Conservation (phyloP, 2,329 filamentous ascomycete genomes). For the Emydomyces testavorans region DNA sequence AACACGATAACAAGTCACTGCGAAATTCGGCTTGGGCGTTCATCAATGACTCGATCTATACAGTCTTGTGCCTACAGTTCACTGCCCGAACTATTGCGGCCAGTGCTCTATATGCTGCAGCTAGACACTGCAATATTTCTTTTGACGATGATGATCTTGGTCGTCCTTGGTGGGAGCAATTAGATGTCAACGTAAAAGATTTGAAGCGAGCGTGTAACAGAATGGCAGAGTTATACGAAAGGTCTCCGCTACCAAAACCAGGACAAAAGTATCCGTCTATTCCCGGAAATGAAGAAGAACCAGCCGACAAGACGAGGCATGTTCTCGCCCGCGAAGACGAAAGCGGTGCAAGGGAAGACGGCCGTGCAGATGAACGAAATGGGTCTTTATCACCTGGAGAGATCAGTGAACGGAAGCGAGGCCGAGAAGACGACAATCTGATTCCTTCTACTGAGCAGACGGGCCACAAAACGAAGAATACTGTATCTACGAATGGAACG, state of each 20-base stretch:
- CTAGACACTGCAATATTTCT: conserved; percentile 59
- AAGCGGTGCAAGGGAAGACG: conserved; percentile 3
- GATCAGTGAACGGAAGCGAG: conserved; percentile 16
- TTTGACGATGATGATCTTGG: conserved; percentile 63
- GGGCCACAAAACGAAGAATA: not conserved
- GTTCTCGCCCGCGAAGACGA: conserved; percentile 11
- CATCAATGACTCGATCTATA: conserved; percentile 79
- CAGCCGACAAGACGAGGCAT: conserved; percentile 29
- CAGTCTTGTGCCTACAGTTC: conserved; percentile 70
- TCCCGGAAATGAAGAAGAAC: conserved; percentile 25
- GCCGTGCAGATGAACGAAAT: not conserved
- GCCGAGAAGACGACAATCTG: conserved; percentile 13
- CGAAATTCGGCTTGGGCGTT: conserved; percentile 88
- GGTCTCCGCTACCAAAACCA: conserved; percentile 33
- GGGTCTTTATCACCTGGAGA: conserved; percentile 13
- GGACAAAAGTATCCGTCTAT: conserved; percentile 35
- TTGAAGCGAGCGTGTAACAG: conserved; percentile 63
- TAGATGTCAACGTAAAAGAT: conserved; percentile 59
- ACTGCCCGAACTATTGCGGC: conserved; percentile 71
- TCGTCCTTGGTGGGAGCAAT: conserved; percentile 73
- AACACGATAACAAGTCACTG: conserved; percentile 68
- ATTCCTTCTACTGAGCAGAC: not conserved
- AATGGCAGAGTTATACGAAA: conserved; percentile 50
- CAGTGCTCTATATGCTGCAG: conserved; percentile 74
- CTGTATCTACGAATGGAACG: not conserved